Evolutionary conservation across 2,329 filamentous ascomycete genomes (phyloP).

Genomic region (Periconia macrospinosa): DNA sequence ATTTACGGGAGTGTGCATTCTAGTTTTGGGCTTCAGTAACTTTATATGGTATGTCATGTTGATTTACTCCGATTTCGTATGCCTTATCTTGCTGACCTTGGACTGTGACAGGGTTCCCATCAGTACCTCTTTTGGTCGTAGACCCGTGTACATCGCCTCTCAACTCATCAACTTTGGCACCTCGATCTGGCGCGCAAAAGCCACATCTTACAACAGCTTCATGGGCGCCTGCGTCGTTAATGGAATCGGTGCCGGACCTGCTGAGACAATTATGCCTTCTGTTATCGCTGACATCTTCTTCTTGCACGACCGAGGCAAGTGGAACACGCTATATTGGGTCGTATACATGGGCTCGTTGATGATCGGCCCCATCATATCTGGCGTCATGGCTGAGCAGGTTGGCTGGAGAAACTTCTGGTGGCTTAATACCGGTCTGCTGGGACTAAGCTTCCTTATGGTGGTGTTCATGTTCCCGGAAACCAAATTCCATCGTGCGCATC

Average conservation of each 20-base stretch:
- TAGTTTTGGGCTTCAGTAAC: slow-evolving; percentile 62
- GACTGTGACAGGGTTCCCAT: slow-evolving; percentile 53
- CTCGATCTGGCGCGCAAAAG: slow-evolving; percentile 61
- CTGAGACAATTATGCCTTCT: slow-evolving; percentile 64
- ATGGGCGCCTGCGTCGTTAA: slow-evolving; percentile 66
- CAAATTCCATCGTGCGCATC: slow-evolving; percentile 56
- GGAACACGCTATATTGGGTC: slow-evolving; percentile 64
- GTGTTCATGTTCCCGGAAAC: slow-evolving; percentile 67
- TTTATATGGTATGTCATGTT: slow-evolving; percentile 55
- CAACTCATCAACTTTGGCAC: slow-evolving; percentile 56
- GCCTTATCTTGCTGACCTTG: background rate
- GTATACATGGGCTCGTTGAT: slow-evolving; percentile 65
- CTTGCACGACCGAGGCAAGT: slow-evolving; percentile 65
- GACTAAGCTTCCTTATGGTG: slow-evolving; percentile 53
- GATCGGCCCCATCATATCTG: slow-evolving; percentile 60
- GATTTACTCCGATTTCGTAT: no score
- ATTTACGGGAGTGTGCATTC: slow-evolving; percentile 59
- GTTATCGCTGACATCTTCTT: slow-evolving; percentile 69
- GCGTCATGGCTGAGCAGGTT: slow-evolving; percentile 60
- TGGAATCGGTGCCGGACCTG: slow-evolving; percentile 64
- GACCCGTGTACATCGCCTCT: slow-evolving; percentile 57
- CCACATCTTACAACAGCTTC: slow-evolving; percentile 62
- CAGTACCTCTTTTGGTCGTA: slow-evolving; percentile 57
- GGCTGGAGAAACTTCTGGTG: slow-evolving; percentile 69
- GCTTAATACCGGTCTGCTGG: slow-evolving; percentile 62